Evolutionary conservation across 495 filamentous ascomycete genomes (phyloP), one percentile per base, ranked within the genome.

Genomic region (Xylaria bambusicola): DNA sequence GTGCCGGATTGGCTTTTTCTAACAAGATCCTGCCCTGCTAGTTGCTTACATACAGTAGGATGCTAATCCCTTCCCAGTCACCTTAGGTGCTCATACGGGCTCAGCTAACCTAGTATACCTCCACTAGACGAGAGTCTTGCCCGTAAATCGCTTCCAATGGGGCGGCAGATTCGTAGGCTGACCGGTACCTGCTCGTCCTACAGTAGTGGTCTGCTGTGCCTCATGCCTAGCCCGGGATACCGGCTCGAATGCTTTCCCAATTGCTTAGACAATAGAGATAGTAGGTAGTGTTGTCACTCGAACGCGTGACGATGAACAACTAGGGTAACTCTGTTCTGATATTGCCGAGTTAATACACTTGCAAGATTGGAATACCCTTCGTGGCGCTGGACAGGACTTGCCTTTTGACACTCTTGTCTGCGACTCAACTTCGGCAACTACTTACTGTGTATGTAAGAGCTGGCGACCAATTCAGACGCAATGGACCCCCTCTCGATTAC

Each of bases 401-500:
- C 24, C 26, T 44, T 27, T 33, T 31, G 17, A 33, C 41, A 53
- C 15, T 41, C 13, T 15, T 10, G 3, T 6, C 21, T 27, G 24
- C 41, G n/a, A n/a, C 31, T 36, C 23, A 18, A 21, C 51, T 36
- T 5, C n/a, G 31, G 40, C 40, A n/a, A 13, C 18, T 20, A 20
- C 36, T 36, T 29, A 12, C n/a, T n/a, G n/a, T n/a, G n/a, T 44
- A 29, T 15, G 40, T 17, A 49, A 49, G 41, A 29, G 20, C 17
- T n/a, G n/a, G n/a, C 29, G 29, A 58, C 12, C 3, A 23, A n/a
- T 36, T 17, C 24, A 44, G 12, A 18, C 23, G 21, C 57, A 52
- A 64, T 64, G 62, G 64, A 67, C 53, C 62, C 62, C 40, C 64
- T 67, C 29, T 64, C 61, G 26, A 63, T 64, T 33, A 59, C 61